A percentile compares a stretch with the other conserved stretches of the same genome.
Evolutionary conservation across 140 eudicot genomes (phyloP).

Genomic region (Bidens hawaiensis): DNA sequence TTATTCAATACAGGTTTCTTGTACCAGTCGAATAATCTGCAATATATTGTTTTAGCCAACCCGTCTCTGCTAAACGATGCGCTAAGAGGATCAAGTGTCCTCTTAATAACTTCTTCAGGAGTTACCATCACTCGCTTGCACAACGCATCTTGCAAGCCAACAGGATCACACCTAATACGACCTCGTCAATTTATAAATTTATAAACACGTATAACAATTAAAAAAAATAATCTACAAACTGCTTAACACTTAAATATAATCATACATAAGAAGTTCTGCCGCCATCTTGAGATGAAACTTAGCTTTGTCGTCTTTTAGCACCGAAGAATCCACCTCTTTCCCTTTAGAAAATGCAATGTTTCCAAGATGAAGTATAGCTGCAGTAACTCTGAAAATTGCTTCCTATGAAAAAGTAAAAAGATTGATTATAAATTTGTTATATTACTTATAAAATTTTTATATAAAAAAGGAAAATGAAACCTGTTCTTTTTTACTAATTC

Average conservation of each 20-base stretch:
- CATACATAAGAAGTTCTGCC: constrained; percentile 91
- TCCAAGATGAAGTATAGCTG: constrained; percentile 96
- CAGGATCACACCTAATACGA: constrained; percentile 73
- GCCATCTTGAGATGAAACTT: constrained; percentile 86
- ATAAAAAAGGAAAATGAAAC: too few species aligned
- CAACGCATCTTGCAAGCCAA: constrained; percentile 87
- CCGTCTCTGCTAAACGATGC: constrained; percentile 95
- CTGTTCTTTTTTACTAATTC: constrained; percentile 91
- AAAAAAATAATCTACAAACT: constrained; percentile 2
- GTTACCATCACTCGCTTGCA: constrained; percentile 96
- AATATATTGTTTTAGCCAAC: constrained; percentile 89
- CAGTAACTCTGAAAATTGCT: constrained; percentile 96
- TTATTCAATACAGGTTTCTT: too few species aligned
- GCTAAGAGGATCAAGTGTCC: constrained; percentile 94
- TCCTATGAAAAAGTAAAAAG: constrained; percentile 47
- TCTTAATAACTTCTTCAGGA: constrained; percentile 97
- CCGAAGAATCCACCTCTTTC: constrained; percentile 86
- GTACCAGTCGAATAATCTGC: constrained; percentile 93
- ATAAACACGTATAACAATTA: constrained; percentile 16
- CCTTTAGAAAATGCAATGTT: constrained; percentile 91
- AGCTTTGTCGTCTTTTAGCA: constrained; percentile 76
- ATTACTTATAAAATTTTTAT: too few species aligned
- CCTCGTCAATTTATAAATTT: constrained; percentile 17
- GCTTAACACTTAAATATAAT: constrained; percentile 9
- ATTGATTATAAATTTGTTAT: background rate